Conservation (phyloP, 176 grass and related monocot genomes). For the Zizania latifolia region DNA sequence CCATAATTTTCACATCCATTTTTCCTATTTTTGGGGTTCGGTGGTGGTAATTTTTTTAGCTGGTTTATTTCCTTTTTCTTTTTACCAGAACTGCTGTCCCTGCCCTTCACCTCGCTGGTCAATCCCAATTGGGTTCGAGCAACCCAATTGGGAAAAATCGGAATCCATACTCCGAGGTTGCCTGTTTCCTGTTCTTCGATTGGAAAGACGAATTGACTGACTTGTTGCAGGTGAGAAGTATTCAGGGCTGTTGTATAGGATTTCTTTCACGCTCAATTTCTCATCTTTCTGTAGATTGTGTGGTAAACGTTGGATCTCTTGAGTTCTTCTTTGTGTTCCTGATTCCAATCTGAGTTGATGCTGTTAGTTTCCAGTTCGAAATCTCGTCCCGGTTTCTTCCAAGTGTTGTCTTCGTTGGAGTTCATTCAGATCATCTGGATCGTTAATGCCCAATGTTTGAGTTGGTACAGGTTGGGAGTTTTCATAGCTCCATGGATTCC, state of each 20-base stretch:
- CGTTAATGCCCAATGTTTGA: slow-evolving; percentile 26
- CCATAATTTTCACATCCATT: slow-evolving; percentile 14
- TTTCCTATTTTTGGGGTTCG: slow-evolving; percentile 49
- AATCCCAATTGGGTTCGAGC: too few species aligned
- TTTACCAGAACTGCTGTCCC: slow-evolving; percentile 25
- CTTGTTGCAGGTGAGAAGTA: slow-evolving; percentile 32
- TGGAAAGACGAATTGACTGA: not conserved
- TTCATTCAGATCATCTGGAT: slow-evolving; percentile 31
- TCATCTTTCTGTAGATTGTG: slow-evolving; percentile 11
- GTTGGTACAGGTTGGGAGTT: slow-evolving; percentile 3
- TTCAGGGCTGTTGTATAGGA: slow-evolving; percentile 24
- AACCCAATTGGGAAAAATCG: too few species aligned
- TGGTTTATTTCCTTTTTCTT: slow-evolving; percentile 21
- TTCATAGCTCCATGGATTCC: slow-evolving; percentile 22
- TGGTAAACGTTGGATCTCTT: too few species aligned
- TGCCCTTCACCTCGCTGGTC: too few species aligned
- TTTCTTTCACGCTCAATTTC: slow-evolving; percentile 11
- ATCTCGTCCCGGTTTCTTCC: slow-evolving; percentile 17
- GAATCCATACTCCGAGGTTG: too few species aligned
- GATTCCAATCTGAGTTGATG: too few species aligned
- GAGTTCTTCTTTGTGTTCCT: too few species aligned
- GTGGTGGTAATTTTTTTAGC: slow-evolving; percentile 30
- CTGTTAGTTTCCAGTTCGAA: not conserved
- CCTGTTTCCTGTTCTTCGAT: too few species aligned
- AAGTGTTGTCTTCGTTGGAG: not conserved